Percentiles rank a stretch among this genome's conserved stretches.
phyloP scores from a whole-genome alignment of 2,329 filamentous ascomycete genomes.

The Hypomyces rosellus region DNA sequence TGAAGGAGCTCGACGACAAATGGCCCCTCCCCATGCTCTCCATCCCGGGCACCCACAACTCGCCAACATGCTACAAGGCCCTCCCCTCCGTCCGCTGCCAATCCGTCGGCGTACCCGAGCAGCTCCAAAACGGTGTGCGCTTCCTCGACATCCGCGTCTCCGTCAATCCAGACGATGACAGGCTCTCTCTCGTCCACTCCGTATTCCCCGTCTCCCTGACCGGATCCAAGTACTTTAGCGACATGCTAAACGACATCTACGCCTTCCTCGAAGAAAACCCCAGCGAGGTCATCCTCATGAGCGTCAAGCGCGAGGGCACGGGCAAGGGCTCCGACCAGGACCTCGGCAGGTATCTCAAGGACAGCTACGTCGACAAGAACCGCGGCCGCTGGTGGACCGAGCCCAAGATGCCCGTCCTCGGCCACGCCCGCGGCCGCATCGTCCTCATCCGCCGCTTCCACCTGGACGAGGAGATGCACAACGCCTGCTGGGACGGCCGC shows the following conservation, averaged over 20 bases:
- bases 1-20: slow-evolving; percentile 65
- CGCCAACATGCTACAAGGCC: slow-evolving; percentile 75
- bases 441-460: slow-evolving; percentile 77
- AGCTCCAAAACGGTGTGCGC: slow-evolving; percentile 84
- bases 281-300: slow-evolving; percentile 77
- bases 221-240: slow-evolving; percentile 70
- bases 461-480: slow-evolving; percentile 49
- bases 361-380: slow-evolving; percentile 59
- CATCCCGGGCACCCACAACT: slow-evolving; percentile 95
- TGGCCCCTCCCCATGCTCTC: slow-evolving; percentile 73
- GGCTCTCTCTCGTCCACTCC: slow-evolving; percentile 78
- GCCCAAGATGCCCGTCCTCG: slow-evolving; percentile 68
- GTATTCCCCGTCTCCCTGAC: slow-evolving; percentile 83
- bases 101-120: slow-evolving; percentile 66
- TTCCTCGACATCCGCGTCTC: slow-evolving; percentile 87
- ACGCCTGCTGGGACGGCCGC: slow-evolving; percentile 41
- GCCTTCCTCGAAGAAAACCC: slow-evolving; percentile 72
- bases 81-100: slow-evolving; percentile 93
- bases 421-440: slow-evolving; percentile 73
- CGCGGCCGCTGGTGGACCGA: slow-evolving; percentile 69
- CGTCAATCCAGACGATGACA: slow-evolving; percentile 48
- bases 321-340: slow-evolving; percentile 75
- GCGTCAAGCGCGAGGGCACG: slow-evolving; percentile 83
- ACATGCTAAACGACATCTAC: slow-evolving; percentile 65
- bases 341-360: slow-evolving; percentile 64